Evolutionary conservation across 2,329 filamentous ascomycete species (phyloP).

Genomic region (Microsporum audouinii): DNA sequence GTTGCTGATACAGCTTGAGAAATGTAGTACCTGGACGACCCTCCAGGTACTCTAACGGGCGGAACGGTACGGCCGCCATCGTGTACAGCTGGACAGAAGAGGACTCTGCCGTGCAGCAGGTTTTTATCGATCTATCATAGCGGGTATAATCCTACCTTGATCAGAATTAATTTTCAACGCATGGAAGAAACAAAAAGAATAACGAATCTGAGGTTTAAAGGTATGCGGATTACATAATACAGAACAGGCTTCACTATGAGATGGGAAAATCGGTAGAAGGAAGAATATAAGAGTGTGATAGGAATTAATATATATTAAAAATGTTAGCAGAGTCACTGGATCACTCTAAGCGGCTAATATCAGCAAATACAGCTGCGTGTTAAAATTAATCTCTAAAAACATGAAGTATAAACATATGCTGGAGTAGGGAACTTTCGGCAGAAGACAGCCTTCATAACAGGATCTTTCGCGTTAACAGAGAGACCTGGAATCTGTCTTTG

Average conservation of each 20-base stretch:
- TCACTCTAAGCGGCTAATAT: background rate
- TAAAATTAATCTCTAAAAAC: background rate
- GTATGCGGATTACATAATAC: background rate
- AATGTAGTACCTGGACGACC: constrained; percentile 81
- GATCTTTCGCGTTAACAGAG: background rate
- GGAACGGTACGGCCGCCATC: constrained; percentile 47
- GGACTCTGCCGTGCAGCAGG: constrained; percentile 8
- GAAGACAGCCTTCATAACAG: background rate
- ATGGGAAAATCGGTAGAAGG: background rate
- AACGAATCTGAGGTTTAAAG: background rate
- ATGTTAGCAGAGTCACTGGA: background rate
- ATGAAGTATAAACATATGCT: background rate
- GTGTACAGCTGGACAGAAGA: constrained; percentile 16
- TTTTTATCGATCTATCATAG: constrained; percentile 13
- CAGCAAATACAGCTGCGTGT: background rate
- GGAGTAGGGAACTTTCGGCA: background rate
- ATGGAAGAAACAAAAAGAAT: background rate
- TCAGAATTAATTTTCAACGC: background rate
- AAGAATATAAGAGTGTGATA: background rate
- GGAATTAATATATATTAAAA: background rate
- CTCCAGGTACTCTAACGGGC: constrained; percentile 82
- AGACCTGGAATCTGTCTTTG: background rate
- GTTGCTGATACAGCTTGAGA: constrained; percentile 84
- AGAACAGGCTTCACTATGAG: background rate
- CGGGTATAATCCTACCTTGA: background rate